Conservation (phyloP, 2,329 filamentous ascomycete species). For the Albophoma yamanashiensis region DNA sequence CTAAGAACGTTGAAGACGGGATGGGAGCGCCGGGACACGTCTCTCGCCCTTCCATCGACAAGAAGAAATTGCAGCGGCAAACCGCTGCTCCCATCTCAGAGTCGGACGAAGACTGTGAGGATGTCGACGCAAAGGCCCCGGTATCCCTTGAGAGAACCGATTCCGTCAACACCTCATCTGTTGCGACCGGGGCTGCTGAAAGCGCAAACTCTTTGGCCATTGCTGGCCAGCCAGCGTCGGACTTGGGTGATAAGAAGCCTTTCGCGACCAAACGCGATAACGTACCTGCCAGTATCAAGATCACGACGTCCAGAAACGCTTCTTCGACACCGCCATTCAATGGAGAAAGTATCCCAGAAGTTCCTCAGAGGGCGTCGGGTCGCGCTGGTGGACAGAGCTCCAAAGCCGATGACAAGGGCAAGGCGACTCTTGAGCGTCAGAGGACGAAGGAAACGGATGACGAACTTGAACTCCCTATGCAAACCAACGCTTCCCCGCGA, state of each 20-base stretch:
- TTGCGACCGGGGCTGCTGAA: neutral
- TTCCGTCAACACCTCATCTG: neutral
- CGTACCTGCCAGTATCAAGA: conserved; percentile 18
- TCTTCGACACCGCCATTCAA: conserved; percentile 18
- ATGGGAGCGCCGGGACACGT: conserved; percentile 1
- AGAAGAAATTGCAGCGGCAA: conserved; percentile 15
- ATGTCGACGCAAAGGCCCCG: neutral
- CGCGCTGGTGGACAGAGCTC: conserved; percentile 13
- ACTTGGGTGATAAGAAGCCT: neutral
- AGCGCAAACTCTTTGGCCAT: neutral
- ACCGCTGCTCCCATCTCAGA: conserved; percentile 30
- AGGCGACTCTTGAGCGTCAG: conserved; percentile 27
- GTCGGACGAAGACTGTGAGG: conserved; percentile 24
- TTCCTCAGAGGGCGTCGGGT: conserved; percentile 18
- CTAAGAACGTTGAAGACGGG: conserved; percentile 8
- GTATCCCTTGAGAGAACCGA: neutral
- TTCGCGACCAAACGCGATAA: conserved; percentile 1
- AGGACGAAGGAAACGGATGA: conserved; percentile 24
- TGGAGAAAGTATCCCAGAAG: conserved; percentile 19
- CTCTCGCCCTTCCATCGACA: conserved; percentile 16
- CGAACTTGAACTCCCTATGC: conserved; percentile 11
- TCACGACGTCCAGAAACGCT: conserved; percentile 20
- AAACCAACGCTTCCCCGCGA: conserved; percentile 16
- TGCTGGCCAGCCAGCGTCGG: neutral
- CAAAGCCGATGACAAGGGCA: conserved; percentile 22